phyloP scores from a whole-genome alignment of 2,329 filamentous ascomycete species.

The Aspergillus sp. region DNA sequence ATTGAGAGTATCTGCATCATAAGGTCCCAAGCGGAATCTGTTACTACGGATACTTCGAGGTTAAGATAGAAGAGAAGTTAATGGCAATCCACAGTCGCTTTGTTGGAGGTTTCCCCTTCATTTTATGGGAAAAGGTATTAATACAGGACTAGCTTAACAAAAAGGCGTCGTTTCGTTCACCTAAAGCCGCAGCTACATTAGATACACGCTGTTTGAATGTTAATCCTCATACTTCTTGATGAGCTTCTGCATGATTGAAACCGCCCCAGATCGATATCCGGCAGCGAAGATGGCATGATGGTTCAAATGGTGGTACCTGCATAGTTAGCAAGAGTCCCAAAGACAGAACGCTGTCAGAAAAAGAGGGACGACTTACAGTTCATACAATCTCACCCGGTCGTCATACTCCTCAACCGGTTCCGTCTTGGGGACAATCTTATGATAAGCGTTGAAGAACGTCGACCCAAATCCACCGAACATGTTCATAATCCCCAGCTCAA shows the following conservation, averaged over 20 bases:
- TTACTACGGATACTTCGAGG: no score
- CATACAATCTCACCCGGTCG: slow-evolving; percentile 74
- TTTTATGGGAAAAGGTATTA: no score
- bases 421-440: slow-evolving; percentile 63
- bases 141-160: no score
- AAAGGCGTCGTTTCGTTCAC: no score
- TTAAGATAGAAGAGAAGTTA: no score
- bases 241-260: slow-evolving; percentile 70
- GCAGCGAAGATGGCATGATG: slow-evolving; percentile 80
- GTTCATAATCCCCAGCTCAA: slow-evolving; percentile 84
- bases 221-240: slow-evolving; percentile 58
- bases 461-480: slow-evolving; percentile 87
- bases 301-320: slow-evolving; percentile 80
- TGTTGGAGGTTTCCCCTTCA: no score
- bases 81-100: no score
- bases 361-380: slow-evolving; percentile 53
- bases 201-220: neutral
- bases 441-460: slow-evolving; percentile 69
- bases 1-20: no score
- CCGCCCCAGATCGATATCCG: slow-evolving; percentile 65
- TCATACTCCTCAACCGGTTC: slow-evolving; percentile 76
- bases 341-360: neutral
- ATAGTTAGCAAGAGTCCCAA: slow-evolving; percentile 6
- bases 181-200: no score
- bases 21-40: no score